Evolutionary conservation across 352 stramenopile species (phyloP).

Genomic region (Pythium periplocum): DNA sequence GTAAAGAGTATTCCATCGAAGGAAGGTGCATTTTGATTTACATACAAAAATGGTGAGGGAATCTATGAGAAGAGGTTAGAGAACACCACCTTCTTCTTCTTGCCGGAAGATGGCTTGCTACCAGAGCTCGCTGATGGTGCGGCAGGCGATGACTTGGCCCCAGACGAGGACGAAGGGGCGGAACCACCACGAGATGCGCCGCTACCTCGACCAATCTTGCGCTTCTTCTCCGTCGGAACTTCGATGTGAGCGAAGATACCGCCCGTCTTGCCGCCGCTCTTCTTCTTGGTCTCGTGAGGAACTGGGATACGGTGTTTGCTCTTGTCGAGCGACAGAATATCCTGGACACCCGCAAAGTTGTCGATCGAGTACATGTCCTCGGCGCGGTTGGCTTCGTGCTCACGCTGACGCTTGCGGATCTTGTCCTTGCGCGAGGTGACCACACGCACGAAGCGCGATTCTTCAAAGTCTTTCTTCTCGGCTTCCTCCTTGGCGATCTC

Average conservation of each 20-base stretch:
- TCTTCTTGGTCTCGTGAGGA: slow-evolving; percentile 35
- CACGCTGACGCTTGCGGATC: slow-evolving; percentile 80
- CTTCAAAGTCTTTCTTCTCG: slow-evolving; percentile 83
- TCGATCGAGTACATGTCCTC: slow-evolving; percentile 82
- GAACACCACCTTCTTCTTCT: slow-evolving; percentile 84
- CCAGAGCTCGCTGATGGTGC: slow-evolving; percentile 1
- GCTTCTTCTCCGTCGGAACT: slow-evolving; percentile 59
- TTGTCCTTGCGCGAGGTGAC: slow-evolving; percentile 87
- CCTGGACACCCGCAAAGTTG: slow-evolving; percentile 80
- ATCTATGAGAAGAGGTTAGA: slow-evolving; percentile 52
- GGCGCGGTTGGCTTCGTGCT: slow-evolving; percentile 64
- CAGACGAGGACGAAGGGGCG: background rate
- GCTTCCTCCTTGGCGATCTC: slow-evolving; percentile 74
- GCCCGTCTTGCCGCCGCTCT: slow-evolving; percentile 57
- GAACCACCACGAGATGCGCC: background rate
- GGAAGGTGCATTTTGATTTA: too few relatives aligned
- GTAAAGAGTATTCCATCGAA: too few relatives aligned
- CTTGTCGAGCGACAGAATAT: slow-evolving; percentile 72
- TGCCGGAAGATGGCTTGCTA: slow-evolving; percentile 27
- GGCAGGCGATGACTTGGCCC: background rate
- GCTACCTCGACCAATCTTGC: slow-evolving; percentile 27
- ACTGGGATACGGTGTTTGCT: slow-evolving; percentile 61
- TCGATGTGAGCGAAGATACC: slow-evolving; percentile 84
- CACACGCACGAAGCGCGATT: slow-evolving; percentile 80
- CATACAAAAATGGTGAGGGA: too few relatives aligned